Conservation (phyloP, 768 basidiomycete species). For the Collybia sp. region DNA sequence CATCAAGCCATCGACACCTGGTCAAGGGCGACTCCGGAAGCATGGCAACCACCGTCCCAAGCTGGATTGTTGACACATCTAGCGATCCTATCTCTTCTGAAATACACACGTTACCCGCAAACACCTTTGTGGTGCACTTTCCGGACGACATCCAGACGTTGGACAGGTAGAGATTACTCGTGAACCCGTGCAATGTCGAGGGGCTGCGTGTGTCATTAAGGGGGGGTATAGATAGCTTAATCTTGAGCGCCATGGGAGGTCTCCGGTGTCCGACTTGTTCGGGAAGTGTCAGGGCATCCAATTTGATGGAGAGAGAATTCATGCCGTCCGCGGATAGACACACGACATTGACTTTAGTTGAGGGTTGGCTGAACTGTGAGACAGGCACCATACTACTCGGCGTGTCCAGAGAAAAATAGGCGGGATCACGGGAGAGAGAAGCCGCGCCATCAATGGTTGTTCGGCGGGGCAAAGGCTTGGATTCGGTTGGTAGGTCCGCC, state of each 20-base stretch:
- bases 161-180: conserved; percentile 50
- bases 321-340: conserved; percentile 66
- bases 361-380: conserved; percentile 12
- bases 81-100: conserved; percentile 50
- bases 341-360: conserved; percentile 34
- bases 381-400: background rate
- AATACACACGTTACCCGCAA: conserved; percentile 43
- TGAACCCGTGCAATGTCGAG: conserved; percentile 60
- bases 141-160: conserved; percentile 48
- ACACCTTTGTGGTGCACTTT: conserved; percentile 61
- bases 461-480: background rate
- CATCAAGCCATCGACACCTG: conserved; percentile 68
- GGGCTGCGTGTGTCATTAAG: conserved; percentile 48
- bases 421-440: conserved; percentile 7
- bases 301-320: conserved; percentile 54
- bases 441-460: background rate
- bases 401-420: conserved; percentile 4
- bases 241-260: conserved; percentile 45
- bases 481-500: conserved; percentile 2
- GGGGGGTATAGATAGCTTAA: conserved; percentile 54
- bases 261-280: conserved; percentile 26
- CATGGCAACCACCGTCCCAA: conserved; percentile 47
- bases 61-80: conserved; percentile 40
- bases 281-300: conserved; percentile 46
- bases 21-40: conserved; percentile 66